phyloP scores from a whole-genome alignment of 1,284 basidiomycete species.

The Cutaneotrichosporon daszewskae region DNA sequence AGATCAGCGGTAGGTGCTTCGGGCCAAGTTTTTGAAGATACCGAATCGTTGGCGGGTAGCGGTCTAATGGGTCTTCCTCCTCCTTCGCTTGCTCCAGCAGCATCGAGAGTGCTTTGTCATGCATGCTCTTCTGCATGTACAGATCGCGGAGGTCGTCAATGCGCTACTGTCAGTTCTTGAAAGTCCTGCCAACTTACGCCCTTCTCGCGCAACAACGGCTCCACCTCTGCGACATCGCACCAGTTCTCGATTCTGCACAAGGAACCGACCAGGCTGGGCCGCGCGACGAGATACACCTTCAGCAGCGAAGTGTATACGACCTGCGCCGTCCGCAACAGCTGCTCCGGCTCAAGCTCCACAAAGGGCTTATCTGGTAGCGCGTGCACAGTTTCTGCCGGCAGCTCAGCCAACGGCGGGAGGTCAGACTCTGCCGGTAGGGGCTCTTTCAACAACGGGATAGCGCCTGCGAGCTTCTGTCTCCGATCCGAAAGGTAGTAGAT shows the following conservation, averaged over 20 bases:
- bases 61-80: slow-evolving; percentile 70
- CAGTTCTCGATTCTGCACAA: slow-evolving; percentile 90
- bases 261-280: slow-evolving; percentile 76
- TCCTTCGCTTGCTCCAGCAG: slow-evolving; percentile 75
- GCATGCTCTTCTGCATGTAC: slow-evolving; percentile 94
- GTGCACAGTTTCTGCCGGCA: slow-evolving; percentile 61
- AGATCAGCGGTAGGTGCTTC: slow-evolving; percentile 69
- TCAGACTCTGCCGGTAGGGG: slow-evolving; percentile 54
- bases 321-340: slow-evolving; percentile 80
- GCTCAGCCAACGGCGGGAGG: slow-evolving; percentile 36
- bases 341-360: slow-evolving; percentile 63
- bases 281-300: slow-evolving; percentile 80
- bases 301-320: slow-evolving; percentile 94
- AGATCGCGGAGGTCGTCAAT: slow-evolving; percentile 83
- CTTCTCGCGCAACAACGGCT: slow-evolving; percentile 72
- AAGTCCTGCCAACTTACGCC: slow-evolving; percentile 55
- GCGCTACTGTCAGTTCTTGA: slow-evolving; percentile 58
- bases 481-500: slow-evolving; percentile 66
- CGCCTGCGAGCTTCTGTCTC: slow-evolving; percentile 72
- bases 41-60: slow-evolving; percentile 72
- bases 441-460: slow-evolving; percentile 63
- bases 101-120: slow-evolving; percentile 75
- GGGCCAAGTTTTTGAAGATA: slow-evolving; percentile 89
- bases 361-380: slow-evolving; percentile 66
- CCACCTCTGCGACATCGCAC: slow-evolving; percentile 94